Evolutionary conservation across 225 moss, liverwort and hornwort genomes (phyloP).

Genomic region (Polytrichum formosum): DNA sequence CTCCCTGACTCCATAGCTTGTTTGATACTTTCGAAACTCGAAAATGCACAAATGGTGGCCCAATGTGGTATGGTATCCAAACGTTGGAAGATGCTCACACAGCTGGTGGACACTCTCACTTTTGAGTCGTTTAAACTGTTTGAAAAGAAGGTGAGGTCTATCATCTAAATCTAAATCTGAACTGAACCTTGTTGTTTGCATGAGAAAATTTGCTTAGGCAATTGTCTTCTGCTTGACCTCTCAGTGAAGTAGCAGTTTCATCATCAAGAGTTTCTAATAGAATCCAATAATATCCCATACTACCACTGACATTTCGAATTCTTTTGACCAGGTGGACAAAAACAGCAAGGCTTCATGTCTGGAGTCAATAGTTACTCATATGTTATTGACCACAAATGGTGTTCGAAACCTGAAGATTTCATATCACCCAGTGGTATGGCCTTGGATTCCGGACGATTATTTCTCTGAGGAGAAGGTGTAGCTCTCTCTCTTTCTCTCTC

Average conservation of each 20-base stretch:
- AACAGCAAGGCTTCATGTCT: constrained; percentile 63
- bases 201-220: too few relatives aligned
- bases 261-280: too few relatives aligned
- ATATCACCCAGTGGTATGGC: constrained; percentile 70
- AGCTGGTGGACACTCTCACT: constrained; percentile 61
- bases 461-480: constrained; percentile 58
- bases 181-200: too few relatives aligned
- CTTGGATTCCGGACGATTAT: constrained; percentile 59
- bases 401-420: constrained; percentile 60
- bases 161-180: too few relatives aligned
- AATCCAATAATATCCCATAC: too few relatives aligned
- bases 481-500: neutral
- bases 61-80: constrained; percentile 57
- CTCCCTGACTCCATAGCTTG: constrained; percentile 60
- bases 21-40: constrained; percentile 58
- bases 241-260: too few relatives aligned
- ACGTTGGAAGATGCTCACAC: constrained; percentile 54
- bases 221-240: too few relatives aligned
- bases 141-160: constrained; percentile 44
- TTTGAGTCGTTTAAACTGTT: constrained; percentile 63
- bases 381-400: constrained; percentile 53
- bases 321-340: constrained; percentile 43
- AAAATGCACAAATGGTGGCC: constrained; percentile 63
- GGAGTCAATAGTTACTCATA: constrained; percentile 59
- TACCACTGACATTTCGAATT: neutral